phyloP scores from a whole-genome alignment of 2,329 filamentous ascomycete species.

The Penicillium capsulatum region DNA sequence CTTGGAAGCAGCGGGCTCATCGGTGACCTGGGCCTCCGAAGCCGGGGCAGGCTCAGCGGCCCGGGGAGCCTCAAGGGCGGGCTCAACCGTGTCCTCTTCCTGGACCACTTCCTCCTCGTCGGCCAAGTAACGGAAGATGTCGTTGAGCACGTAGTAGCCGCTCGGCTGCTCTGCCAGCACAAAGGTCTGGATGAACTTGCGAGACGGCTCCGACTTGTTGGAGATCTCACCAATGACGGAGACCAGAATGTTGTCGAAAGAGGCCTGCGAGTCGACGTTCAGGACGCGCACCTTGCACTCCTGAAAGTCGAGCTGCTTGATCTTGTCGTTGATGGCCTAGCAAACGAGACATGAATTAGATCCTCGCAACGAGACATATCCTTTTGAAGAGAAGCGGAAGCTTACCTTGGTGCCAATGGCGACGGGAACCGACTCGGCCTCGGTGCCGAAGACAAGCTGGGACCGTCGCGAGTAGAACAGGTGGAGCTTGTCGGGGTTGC shows the following conservation, averaged over 20 bases:
- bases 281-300: constrained; percentile 97
- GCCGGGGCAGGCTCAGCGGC: constrained; percentile 25
- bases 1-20: constrained; percentile 47
- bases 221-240: constrained; percentile 98
- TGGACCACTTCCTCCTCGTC: constrained; percentile 64
- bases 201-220: constrained; percentile 84
- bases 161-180: constrained; percentile 93
- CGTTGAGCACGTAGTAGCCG: constrained; percentile 97
- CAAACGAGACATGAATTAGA: background rate
- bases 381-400: constrained; percentile 18
- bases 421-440: constrained; percentile 83
- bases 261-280: constrained; percentile 95
- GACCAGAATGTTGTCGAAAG: constrained; percentile 89
- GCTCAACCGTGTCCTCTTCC: constrained; percentile 35
- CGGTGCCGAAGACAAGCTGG: constrained; percentile 86
- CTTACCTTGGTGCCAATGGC: constrained; percentile 82
- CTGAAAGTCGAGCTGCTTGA: constrained; percentile 88
- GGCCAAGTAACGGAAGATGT: constrained; percentile 91
- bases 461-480: constrained; percentile 96
- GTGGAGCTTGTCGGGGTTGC: constrained; percentile 86
- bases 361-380: background rate
- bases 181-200: constrained; percentile 97
- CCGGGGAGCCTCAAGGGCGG: constrained; percentile 44
- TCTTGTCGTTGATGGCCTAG: constrained; percentile 88
- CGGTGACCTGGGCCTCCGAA: constrained; percentile 31